Evolutionary conservation across 148 eudicot genomes (phyloP), one percentile per base, ranked within the genome.

Genomic region (Fallopia convolvulus): DNA sequence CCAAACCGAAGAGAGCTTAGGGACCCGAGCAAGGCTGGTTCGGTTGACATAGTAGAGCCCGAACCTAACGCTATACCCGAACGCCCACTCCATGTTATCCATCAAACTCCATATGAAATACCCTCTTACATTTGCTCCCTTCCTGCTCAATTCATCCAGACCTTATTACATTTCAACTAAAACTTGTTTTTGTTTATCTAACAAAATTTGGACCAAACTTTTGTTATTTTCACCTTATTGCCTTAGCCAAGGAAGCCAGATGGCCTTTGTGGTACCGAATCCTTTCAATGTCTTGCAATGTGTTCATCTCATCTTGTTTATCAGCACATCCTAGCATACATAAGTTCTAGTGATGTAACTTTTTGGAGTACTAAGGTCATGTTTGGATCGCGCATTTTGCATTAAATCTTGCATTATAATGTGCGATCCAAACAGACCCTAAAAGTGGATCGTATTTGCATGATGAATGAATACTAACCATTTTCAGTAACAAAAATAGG

Each of bases 401-500:
- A n/a, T n/a, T n/a, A n/a, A 26, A 0, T 26, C 1, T 26, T 26
- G 30, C 30, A 26, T 26, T 26, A 26, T 26, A 26, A 26, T 26
- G 30, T 1, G 30, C 30, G 30, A 26, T 26, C 30, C 30, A 26
- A 26, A 26, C 30, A 26, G 30, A 26, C 30, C 30, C 30, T 1
- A 26, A 26, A 26, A 26, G 30, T 26, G 30, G 39, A 36, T 3
- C 13, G 3, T 23, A 5, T 48, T 36, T 18, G 5, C 36, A 0
- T 60, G 50, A 21, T 32, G 15, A 18, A 30, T 47, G 40, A 2
- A 39, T 2, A 33, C 84, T 80, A 52, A 88, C 97, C 97, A 49
- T 92, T 92, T 86, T 90, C 94, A 2, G 93, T 84, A 47, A 92
- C 56, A 75, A 83, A 87, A 76, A 92, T 78, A 10, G 97, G 86